phyloP scores from a whole-genome alignment of 2,329 filamentous ascomycete genomes.

The Pyrenophora seminiperda region DNA sequence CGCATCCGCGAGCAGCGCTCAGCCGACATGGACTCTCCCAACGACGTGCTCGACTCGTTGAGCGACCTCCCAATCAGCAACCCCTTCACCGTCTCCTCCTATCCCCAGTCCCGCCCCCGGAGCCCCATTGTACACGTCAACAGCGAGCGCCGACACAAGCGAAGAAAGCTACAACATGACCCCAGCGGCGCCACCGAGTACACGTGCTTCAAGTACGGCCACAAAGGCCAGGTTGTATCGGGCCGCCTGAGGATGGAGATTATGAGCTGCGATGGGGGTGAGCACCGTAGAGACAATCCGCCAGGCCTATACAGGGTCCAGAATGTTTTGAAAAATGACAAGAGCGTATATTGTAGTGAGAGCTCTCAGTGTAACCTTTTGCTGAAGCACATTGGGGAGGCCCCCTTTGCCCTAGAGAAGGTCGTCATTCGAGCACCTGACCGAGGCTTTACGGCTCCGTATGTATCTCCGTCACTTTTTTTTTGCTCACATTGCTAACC shows the following conservation, averaged over 20 bases:
- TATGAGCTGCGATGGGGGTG: constrained; percentile 84
- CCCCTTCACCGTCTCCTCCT: constrained; percentile 16
- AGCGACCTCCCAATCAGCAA: constrained; percentile 27
- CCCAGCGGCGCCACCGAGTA: constrained; percentile 28
- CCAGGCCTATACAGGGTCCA: constrained; percentile 58
- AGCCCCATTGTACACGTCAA: constrained; percentile 32
- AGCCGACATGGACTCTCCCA: constrained; percentile 28
- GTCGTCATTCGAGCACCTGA: constrained; percentile 86
- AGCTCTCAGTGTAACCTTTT: constrained; percentile 87
- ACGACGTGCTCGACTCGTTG: constrained; percentile 31
- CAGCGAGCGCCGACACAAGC: constrained; percentile 35
- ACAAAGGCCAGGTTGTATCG: constrained; percentile 83
- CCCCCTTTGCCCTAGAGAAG: constrained; percentile 82
- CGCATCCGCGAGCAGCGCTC: constrained; percentile 35
- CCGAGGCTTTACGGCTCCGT: constrained; percentile 83
- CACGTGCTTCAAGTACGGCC: constrained; percentile 73
- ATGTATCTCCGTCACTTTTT: constrained; percentile 51
- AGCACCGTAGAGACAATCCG: constrained; percentile 63
- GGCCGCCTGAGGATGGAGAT: constrained; percentile 85
- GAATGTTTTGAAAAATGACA: constrained; percentile 82
- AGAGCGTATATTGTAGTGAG: constrained; percentile 87
- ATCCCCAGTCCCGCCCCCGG: constrained; percentile 22
- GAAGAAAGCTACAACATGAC: constrained; percentile 50
- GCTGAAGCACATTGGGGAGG: constrained; percentile 77
- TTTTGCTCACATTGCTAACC: constrained; percentile 38